Percentiles rank a stretch among this genome's conserved stretches.
These are phyloP conservation scores for Aspergillus hortae DNA, from an alignment of 2,329 filamentous ascomycete genomes.

Conservation along the genomic window DNA sequence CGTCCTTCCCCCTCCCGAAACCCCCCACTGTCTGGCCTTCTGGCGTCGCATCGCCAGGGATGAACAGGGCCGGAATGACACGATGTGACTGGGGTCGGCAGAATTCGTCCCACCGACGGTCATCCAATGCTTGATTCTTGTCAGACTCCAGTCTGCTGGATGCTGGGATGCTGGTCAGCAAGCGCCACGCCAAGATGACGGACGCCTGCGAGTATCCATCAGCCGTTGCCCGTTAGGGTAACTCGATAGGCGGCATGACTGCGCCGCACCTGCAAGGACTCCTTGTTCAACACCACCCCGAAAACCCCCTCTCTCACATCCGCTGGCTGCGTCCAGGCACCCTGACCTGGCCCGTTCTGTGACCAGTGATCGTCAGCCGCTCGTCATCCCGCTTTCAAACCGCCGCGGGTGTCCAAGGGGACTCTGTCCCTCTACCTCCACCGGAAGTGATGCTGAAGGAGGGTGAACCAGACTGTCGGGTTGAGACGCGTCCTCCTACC, in stretches of 20 bases:
- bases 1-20: neutral
- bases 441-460: slow-evolving; percentile 11
- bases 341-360: neutral
- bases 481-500: slow-evolving; percentile 14
- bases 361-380: slow-evolving; percentile 10
- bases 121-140: neutral
- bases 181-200: slow-evolving; percentile 32
- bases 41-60: slow-evolving; percentile 2
- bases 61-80: too few species aligned
- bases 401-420: slow-evolving; percentile 15
- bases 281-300: slow-evolving; percentile 2
- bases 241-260: slow-evolving; percentile 18
- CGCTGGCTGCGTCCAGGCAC: neutral
- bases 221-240: slow-evolving; percentile 5
- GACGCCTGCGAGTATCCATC: slow-evolving; percentile 18
- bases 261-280: slow-evolving; percentile 14
- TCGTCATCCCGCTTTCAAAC: slow-evolving; percentile 12
- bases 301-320: slow-evolving; percentile 1
- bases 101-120: neutral
- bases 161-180: slow-evolving; percentile 13
- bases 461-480: slow-evolving; percentile 29
- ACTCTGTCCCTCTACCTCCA: slow-evolving; percentile 7
- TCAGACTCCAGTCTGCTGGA: neutral
- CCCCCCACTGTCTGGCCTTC: neutral
- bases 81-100: neutral